A percentile compares a stretch with the other conserved stretches of the same genome.
Evolutionary conservation across 768 basidiomycete genomes (phyloP).

Genomic region (Amylocystis lapponica): DNA sequence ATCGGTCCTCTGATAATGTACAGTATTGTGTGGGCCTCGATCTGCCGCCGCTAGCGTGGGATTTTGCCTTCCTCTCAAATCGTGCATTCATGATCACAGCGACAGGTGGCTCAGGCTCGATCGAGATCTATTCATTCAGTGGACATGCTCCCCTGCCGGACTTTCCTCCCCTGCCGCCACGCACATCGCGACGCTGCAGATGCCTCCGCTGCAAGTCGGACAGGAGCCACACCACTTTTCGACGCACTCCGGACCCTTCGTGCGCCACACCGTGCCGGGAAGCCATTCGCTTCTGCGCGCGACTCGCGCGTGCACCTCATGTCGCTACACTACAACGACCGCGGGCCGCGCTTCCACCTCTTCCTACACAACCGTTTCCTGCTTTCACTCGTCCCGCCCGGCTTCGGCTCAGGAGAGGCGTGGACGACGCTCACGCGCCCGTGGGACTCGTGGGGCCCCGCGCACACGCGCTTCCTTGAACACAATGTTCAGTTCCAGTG

Average conservation of each 20-base stretch:
- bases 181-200: constrained; percentile 19
- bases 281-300: constrained; percentile 18
- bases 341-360: constrained; percentile 18
- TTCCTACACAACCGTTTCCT: constrained; percentile 30
- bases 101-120: constrained; percentile 25
- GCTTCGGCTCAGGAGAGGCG: not conserved
- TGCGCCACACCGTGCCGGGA: constrained; percentile 7
- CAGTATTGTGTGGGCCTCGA: constrained; percentile 25
- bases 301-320: constrained; percentile 24
- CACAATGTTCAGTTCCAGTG: constrained; percentile 30
- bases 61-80: constrained; percentile 43
- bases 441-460: constrained; percentile 37
- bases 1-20: not conserved
- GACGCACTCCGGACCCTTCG: constrained; percentile 25
- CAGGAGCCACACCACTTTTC: constrained; percentile 12
- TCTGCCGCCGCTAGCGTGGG: constrained; percentile 27
- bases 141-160: not conserved
- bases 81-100: constrained; percentile 40
- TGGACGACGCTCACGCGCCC: constrained; percentile 8
- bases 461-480: constrained; percentile 28
- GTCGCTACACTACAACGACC: constrained; percentile 20
- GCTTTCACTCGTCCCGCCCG: constrained; percentile 9
- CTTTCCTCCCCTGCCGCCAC: not conserved
- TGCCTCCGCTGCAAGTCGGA: constrained; percentile 15
- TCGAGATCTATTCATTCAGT: constrained; percentile 39